phyloP scores from a whole-genome alignment of 495 filamentous ascomycete genomes.

The Penicillium odoratum region DNA sequence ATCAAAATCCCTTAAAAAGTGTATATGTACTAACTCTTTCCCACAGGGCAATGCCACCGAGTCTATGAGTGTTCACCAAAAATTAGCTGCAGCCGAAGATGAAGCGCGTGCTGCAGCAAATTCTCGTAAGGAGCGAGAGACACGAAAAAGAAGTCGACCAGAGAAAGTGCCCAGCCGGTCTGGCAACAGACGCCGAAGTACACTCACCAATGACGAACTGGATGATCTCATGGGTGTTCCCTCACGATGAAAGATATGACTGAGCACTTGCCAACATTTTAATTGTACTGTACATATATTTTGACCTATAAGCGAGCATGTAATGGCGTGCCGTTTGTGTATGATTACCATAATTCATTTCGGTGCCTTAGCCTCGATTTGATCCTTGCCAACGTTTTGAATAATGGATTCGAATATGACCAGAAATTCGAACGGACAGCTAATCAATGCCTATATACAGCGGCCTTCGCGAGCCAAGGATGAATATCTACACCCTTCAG shows the following conservation, averaged over 20 bases:
- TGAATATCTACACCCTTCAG: too few relatives aligned
- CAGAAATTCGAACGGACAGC: too few relatives aligned
- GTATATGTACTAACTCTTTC: conserved; percentile 9
- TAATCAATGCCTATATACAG: not conserved
- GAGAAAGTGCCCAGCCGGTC: conserved; percentile 42
- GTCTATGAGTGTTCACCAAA: conserved; percentile 41
- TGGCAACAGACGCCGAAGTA: conserved; percentile 63
- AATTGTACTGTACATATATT: conserved; percentile 18
- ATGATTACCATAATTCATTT: conserved; percentile 4
- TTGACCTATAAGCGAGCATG: conserved; percentile 19
- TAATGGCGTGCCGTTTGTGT: conserved; percentile 14
- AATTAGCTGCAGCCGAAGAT: conserved; percentile 46
- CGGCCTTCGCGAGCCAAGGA: not conserved
- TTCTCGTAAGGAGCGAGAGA: conserved; percentile 43
- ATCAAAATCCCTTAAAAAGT: not conserved
- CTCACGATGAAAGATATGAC: conserved; percentile 17
- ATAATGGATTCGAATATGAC: too few relatives aligned
- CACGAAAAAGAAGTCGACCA: conserved; percentile 44
- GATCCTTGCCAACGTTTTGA: not conserved
- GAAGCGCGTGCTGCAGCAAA: conserved; percentile 45
- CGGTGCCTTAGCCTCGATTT: conserved; percentile 9
- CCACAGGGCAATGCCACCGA: conserved; percentile 21
- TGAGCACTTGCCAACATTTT: not conserved
- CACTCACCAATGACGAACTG: conserved; percentile 70
- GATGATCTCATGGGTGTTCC: conserved; percentile 58